A percentile compares a stretch with the other conserved stretches of the same genome.
Conservation (phyloP, 2,329 filamentous ascomycete genomes). For the Hymenoscyphus infarciens region DNA sequence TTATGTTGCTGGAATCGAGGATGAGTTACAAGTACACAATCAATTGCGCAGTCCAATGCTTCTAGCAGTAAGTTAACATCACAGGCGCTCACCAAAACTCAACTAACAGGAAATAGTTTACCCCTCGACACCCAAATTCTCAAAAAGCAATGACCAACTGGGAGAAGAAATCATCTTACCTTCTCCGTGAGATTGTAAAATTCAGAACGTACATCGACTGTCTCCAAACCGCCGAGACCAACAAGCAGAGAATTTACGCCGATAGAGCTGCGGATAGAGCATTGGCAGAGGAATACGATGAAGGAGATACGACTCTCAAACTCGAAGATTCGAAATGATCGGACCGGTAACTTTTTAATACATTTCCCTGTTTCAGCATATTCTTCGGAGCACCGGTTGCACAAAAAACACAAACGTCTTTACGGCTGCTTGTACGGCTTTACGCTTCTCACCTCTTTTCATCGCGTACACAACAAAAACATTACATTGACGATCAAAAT, state of each 20-base stretch:
- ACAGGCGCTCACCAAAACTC: neutral
- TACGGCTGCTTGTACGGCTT: neutral
- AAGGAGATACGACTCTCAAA: slow-evolving; percentile 19
- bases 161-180: slow-evolving; percentile 91
- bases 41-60: slow-evolving; percentile 83
- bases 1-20: slow-evolving; percentile 83
- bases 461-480: neutral
- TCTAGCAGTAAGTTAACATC: slow-evolving; percentile 57
- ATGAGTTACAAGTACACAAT: slow-evolving; percentile 83
- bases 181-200: slow-evolving; percentile 92
- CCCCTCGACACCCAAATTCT: slow-evolving; percentile 76
- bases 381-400: neutral
- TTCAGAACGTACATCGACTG: slow-evolving; percentile 93
- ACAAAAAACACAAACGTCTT: neutral
- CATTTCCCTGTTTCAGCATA: neutral
- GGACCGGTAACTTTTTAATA: neutral
- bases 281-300: slow-evolving; percentile 25
- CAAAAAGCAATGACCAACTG: slow-evolving; percentile 89
- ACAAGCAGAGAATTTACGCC: slow-evolving; percentile 65
- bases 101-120: slow-evolving; percentile 53
- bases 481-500: neutral
- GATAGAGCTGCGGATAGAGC: slow-evolving; percentile 46
- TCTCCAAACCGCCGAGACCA: slow-evolving; percentile 64
- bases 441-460: neutral
- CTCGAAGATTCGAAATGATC: slow-evolving; percentile 8